A percentile compares a stretch with the other conserved stretches of the same genome.
These are phyloP conservation scores for Trichoderma lentiforme DNA, from an alignment of 2,329 filamentous ascomycete genomes.

Conservation along the genomic window DNA sequence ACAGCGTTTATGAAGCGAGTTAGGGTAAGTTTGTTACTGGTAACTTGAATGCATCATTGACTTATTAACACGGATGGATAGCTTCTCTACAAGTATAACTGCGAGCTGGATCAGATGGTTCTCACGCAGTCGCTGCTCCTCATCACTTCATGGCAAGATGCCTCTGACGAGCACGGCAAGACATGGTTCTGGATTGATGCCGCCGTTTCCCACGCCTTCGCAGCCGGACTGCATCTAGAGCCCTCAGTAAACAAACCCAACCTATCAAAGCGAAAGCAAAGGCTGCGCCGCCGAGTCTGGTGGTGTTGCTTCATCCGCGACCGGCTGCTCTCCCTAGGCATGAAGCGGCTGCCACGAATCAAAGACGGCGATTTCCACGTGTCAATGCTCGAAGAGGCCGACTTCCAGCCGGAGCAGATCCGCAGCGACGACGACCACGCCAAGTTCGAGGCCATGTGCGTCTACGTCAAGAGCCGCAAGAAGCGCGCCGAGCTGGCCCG, in stretches of 20 bases:
- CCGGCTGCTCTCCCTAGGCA: slow-evolving; percentile 6
- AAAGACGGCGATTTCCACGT: slow-evolving; percentile 11
- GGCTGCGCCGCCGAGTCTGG: slow-evolving; percentile 8
- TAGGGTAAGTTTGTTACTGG: background rate
- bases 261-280: slow-evolving; percentile 3
- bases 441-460: slow-evolving; percentile 6
- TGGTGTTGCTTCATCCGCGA: slow-evolving; percentile 17
- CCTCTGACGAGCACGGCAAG: slow-evolving; percentile 10
- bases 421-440: slow-evolving; percentile 6
- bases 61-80: background rate
- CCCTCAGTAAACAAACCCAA: slow-evolving; percentile 7
- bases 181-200: slow-evolving; percentile 15
- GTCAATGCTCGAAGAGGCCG: slow-evolving; percentile 9
- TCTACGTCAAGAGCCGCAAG: slow-evolving; percentile 13
- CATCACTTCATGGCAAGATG: slow-evolving; percentile 13
- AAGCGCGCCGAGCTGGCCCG: slow-evolving; percentile 10
- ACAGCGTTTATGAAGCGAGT: slow-evolving; percentile 2
- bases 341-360: slow-evolving; percentile 7
- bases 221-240: slow-evolving; percentile 9
- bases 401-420: slow-evolving; percentile 13
- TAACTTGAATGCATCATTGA: background rate
- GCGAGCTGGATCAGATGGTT: slow-evolving; percentile 13
- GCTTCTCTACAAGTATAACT: slow-evolving; percentile 10
- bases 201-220: slow-evolving; percentile 11
- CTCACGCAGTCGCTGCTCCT: slow-evolving; percentile 8